Percentiles rank a stretch among this genome's conserved stretches.
Conservation (phyloP, 495 filamentous ascomycete genomes). For the Penicillium cataractarum region DNA sequence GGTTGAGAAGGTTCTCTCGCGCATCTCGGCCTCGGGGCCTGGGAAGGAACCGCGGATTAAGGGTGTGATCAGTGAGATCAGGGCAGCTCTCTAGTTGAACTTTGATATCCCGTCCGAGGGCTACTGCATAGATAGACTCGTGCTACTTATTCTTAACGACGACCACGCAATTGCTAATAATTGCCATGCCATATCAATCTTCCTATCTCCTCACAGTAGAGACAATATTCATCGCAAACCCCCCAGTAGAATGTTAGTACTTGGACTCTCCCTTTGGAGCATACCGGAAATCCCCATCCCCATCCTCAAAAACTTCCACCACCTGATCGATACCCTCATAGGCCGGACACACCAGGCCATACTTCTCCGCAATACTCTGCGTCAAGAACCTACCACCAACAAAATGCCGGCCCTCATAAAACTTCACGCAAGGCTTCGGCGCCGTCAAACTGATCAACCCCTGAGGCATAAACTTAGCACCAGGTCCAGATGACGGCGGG, state of each 20-base stretch:
- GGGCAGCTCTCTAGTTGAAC: slow-evolving; percentile 31
- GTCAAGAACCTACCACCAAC: slow-evolving; percentile 88
- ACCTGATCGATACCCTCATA: slow-evolving; percentile 92
- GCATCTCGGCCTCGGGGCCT: slow-evolving; percentile 37
- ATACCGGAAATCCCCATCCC: slow-evolving; percentile 38
- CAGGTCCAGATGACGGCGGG: slow-evolving; percentile 76
- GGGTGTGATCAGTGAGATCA: slow-evolving; percentile 52
- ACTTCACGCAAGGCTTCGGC: slow-evolving; percentile 88
- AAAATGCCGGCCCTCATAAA: slow-evolving; percentile 85
- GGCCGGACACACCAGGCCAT: slow-evolving; percentile 77
- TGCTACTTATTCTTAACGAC: slow-evolving; percentile 27
- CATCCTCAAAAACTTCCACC: slow-evolving; percentile 68
- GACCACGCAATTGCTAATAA: slow-evolving; percentile 22
- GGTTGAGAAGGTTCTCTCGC: slow-evolving; percentile 38
- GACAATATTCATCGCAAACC: background rate
- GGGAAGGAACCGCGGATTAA: slow-evolving; percentile 55
- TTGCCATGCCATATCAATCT: background rate
- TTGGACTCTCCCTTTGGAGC: slow-evolving; percentile 1
- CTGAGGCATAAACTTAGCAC: slow-evolving; percentile 75
- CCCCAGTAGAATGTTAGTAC: background rate
- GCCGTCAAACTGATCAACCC: slow-evolving; percentile 88
- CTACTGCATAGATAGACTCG: slow-evolving; percentile 22
- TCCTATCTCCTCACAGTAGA: background rate
- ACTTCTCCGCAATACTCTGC: slow-evolving; percentile 79
- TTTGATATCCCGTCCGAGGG: slow-evolving; percentile 4